Evolutionary conservation across 306 rosid genomes (phyloP).

Genomic region (Astragalus glycyphyllos): DNA sequence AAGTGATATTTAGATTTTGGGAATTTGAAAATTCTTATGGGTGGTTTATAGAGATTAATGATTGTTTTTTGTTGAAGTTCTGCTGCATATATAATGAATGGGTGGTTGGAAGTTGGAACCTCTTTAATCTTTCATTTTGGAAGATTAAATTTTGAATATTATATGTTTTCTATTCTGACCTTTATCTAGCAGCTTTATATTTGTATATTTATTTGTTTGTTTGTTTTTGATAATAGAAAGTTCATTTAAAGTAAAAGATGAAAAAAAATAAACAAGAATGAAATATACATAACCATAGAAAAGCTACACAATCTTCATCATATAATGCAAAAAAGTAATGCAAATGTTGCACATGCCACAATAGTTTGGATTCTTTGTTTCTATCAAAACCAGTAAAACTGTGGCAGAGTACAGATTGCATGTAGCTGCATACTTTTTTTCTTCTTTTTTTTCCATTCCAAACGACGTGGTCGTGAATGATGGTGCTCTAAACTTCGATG

Average conservation of each 20-base stretch:
- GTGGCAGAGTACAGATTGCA: not conserved
- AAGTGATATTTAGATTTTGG: slow-evolving; percentile 30
- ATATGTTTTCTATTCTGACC: slow-evolving; percentile 11
- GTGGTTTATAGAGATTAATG: slow-evolving; percentile 37
- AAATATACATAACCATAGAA: too few species aligned
- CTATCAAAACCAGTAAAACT: not conserved
- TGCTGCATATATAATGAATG: slow-evolving; percentile 38
- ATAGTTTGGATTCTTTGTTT: not conserved
- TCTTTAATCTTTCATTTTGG: slow-evolving; percentile 42
- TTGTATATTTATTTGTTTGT: slow-evolving; percentile 6
- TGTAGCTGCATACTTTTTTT: not conserved
- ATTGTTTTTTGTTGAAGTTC: slow-evolving; percentile 31
- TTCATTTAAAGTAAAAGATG: not conserved
- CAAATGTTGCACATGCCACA: too few species aligned
- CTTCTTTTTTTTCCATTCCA: not conserved
- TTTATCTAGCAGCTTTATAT: not conserved
- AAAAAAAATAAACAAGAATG: too few species aligned
- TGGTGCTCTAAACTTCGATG: too few species aligned
- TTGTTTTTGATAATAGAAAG: not conserved
- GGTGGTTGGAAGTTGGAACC: slow-evolving; percentile 28
- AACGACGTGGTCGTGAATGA: too few species aligned
- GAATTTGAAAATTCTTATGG: slow-evolving; percentile 42
- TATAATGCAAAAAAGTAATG: too few species aligned
- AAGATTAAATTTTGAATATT: slow-evolving; percentile 35
- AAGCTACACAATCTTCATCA: too few species aligned